Evolutionary conservation across 192 early-diverging fungal genomes (phyloP), one percentile per base, ranked within the genome.

Genomic region (Allomyces arbusculus): DNA sequence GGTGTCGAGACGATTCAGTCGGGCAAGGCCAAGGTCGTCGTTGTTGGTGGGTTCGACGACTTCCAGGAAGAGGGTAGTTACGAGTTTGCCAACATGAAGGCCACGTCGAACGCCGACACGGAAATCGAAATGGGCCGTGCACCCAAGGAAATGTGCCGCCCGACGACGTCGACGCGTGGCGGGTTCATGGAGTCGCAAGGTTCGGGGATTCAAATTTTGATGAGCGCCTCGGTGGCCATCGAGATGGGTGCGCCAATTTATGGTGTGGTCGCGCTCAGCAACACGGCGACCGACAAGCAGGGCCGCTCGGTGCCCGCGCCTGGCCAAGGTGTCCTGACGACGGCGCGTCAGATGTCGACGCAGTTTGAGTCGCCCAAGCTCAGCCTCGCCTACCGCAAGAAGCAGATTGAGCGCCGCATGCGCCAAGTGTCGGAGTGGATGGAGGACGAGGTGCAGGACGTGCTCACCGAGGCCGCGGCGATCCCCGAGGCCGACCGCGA

Each of bases 41-140:
- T 97, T 63, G 91, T 90, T 44, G 94, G 94, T 74, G 94, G 86
- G 23, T 89, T 88, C 69, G 94, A 97, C 70, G 91, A 91, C 65
- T 90, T 91, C 78, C 87, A 88, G 64, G 92, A 92, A 73, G 91
- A 97, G 72, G 89, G 89, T 43, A 88, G 87, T 1, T 89, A 89
- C 69, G 94, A 94, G 75, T 96, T 96, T 73, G 90, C 88, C 68
- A 89, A 90, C 82, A 96, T 96, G 91, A 92, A 91, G 73, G 94
- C 94, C 9, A 91, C 91, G 23, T 85, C 83, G 72, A 91, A 89
- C 72, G 75, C 86, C 44, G 75, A 83, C 45, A 87, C 89, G 23
- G 94, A 96, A 73, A 76, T 90, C 64, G 89, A 84, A 6, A 77
- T 80, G 23, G 94, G 94, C n/a, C 86, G 94, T 65, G 86, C 87